A percentile compares a stretch with the other conserved stretches of the same genome.
These are phyloP conservation scores for Colletotrichum tanaceti DNA, from an alignment of 2,329 filamentous ascomycete species.

Conservation along the genomic window DNA sequence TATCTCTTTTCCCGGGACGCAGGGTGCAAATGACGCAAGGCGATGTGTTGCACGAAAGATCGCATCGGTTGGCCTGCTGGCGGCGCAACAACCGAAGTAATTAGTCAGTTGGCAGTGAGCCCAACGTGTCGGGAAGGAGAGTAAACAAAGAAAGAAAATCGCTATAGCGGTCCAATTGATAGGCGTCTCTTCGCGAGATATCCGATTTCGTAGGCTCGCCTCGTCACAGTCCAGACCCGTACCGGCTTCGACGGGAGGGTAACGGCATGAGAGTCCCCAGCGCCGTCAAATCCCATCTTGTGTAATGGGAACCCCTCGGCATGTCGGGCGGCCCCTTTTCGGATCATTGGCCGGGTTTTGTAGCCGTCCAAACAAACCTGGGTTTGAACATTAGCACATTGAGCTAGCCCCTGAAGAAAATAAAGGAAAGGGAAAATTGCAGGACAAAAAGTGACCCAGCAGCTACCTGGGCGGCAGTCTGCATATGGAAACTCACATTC, in stretches of 20 bases:
- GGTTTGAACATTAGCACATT: slow-evolving; percentile 22
- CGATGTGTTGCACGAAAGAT: not conserved
- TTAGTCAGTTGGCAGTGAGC: not conserved
- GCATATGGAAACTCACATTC: slow-evolving; percentile 69
- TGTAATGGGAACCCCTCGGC: slow-evolving; percentile 17
- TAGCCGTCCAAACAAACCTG: slow-evolving; percentile 43
- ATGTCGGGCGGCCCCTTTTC: slow-evolving; percentile 7
- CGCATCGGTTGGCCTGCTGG: not conserved
- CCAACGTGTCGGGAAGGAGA: slow-evolving; percentile 3
- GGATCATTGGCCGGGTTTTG: slow-evolving; percentile 39
- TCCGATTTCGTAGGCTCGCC: slow-evolving; percentile 13
- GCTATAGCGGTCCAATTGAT: slow-evolving; percentile 30
- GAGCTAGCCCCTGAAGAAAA: no score
- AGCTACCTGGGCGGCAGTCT: slow-evolving; percentile 22
- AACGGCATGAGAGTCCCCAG: slow-evolving; percentile 31
- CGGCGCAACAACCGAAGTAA: not conserved
- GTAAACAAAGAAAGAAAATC: slow-evolving; percentile 29
- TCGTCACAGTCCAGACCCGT: slow-evolving; percentile 7
- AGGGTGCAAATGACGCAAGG: not conserved
- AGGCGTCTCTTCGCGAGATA: slow-evolving; percentile 21
- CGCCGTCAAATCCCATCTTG: slow-evolving; percentile 5
- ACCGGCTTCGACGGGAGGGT: slow-evolving; percentile 28
- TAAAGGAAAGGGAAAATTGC: no score
- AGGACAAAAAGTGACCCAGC: not conserved
- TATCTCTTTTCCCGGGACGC: not conserved